These are phyloP conservation scores for Rhizoclosmatium globosum DNA, from an alignment of 192 early-diverging fungal species.

Conservation along the genomic window DNA sequence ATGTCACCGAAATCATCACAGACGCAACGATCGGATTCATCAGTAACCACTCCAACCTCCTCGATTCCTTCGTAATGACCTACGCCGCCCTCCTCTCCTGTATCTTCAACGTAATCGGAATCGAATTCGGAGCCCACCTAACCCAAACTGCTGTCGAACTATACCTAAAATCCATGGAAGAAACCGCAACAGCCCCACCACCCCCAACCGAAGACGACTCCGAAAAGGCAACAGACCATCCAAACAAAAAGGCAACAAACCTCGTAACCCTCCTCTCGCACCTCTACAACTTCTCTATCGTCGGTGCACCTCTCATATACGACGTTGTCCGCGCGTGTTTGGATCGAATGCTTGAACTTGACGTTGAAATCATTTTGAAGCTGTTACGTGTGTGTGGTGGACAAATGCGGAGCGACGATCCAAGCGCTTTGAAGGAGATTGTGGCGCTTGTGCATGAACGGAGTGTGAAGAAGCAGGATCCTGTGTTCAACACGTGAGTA, in stretches of 20 bases:
- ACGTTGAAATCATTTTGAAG: slow-evolving; percentile 88
- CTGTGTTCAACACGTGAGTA: slow-evolving; percentile 28
- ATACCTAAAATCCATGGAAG: slow-evolving; percentile 38
- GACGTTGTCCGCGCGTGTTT: slow-evolving; percentile 82
- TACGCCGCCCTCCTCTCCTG: slow-evolving; percentile 88
- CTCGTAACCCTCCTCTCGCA: slow-evolving; percentile 81
- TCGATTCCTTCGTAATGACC: slow-evolving; percentile 89
- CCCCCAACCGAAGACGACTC: not conserved
- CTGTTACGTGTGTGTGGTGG: slow-evolving; percentile 80
- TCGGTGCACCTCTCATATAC: slow-evolving; percentile 86
- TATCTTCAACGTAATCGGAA: slow-evolving; percentile 81
- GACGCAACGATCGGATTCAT: slow-evolving; percentile 80
- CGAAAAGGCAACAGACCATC: slow-evolving; percentile 14
- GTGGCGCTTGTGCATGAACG: slow-evolving; percentile 73
- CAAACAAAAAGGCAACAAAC: slow-evolving; percentile 67
- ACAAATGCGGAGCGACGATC: slow-evolving; percentile 92
- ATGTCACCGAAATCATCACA: slow-evolving; percentile 88
- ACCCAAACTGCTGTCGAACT: slow-evolving; percentile 43
- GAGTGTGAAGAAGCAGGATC: slow-evolving; percentile 48
- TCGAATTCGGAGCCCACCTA: slow-evolving; percentile 78
- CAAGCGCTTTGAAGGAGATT: slow-evolving; percentile 89
- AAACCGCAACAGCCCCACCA: not conserved
- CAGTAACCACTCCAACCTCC: slow-evolving; percentile 82
- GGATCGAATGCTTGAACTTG: slow-evolving; percentile 77
- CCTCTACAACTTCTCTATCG: slow-evolving; percentile 84